Percentiles rank a stretch among this genome's conserved stretches.
These are phyloP conservation scores for Fusarium neocosmosporiellum DNA, from an alignment of 2,329 filamentous ascomycete species.

Conservation along the genomic window DNA sequence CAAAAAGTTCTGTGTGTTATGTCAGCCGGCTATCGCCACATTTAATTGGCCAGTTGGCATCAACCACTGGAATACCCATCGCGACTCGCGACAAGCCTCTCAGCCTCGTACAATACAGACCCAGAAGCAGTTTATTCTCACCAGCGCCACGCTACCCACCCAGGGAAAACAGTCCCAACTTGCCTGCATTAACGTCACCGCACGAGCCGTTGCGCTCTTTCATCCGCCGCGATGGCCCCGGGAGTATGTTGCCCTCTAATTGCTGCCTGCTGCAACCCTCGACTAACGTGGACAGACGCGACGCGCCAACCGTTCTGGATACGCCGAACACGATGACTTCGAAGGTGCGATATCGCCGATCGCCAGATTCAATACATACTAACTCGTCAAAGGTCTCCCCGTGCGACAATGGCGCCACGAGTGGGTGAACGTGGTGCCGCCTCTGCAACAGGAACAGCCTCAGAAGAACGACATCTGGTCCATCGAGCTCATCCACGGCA, in stretches of 20 bases:
- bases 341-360: slow-evolving; percentile 57
- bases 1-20: slow-evolving; percentile 22
- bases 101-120: slow-evolving; percentile 36
- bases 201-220: slow-evolving; percentile 1
- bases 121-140: slow-evolving; percentile 7
- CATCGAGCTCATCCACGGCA: slow-evolving; percentile 78
- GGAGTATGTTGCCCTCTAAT: slow-evolving; percentile 47
- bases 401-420: slow-evolving; percentile 90
- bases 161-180: neutral
- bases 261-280: slow-evolving; percentile 3
- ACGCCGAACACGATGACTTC: slow-evolving; percentile 71
- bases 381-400: slow-evolving; percentile 73
- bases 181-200: slow-evolving; percentile 3
- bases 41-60: slow-evolving; percentile 36
- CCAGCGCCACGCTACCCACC: slow-evolving; percentile 15
- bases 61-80: slow-evolving; percentile 15
- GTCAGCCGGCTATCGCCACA: slow-evolving; percentile 31
- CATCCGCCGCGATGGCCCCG: slow-evolving; percentile 52
- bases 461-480: slow-evolving; percentile 77
- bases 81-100: slow-evolving; percentile 40
- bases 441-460: slow-evolving; percentile 70
- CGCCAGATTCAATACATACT: slow-evolving; percentile 23
- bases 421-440: slow-evolving; percentile 74
- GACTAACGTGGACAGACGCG: slow-evolving; percentile 57
- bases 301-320: slow-evolving; percentile 66